Evolutionary conservation across 805 yeast genomes (phyloP).

Genomic region (Zygoascus tannicola): DNA sequence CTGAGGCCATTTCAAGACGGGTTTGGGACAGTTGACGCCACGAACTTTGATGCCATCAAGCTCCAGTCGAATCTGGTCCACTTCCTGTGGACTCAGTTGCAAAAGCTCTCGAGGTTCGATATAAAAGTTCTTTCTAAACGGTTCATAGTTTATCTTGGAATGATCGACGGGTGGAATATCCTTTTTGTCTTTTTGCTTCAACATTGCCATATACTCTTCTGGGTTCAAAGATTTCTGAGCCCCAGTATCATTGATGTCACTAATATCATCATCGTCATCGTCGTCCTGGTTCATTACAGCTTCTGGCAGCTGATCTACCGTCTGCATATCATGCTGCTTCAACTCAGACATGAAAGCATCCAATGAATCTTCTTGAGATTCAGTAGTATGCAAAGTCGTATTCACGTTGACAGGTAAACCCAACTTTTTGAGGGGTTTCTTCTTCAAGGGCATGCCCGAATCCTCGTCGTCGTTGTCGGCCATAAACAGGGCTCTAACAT

Average conservation of each 20-base stretch:
- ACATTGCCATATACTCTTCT: slow-evolving; percentile 26
- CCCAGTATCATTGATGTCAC: slow-evolving; percentile 23
- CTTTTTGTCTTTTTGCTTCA: slow-evolving; percentile 38
- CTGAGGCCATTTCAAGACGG: slow-evolving; percentile 71
- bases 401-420: neutral
- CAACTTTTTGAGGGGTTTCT: neutral
- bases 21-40: slow-evolving; percentile 51
- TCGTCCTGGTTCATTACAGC: slow-evolving; percentile 11
- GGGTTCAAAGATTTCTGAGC: slow-evolving; percentile 23
- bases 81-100: slow-evolving; percentile 44
- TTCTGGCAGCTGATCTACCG: slow-evolving; percentile 5
- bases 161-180: slow-evolving; percentile 42
- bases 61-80: slow-evolving; percentile 41
- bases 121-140: slow-evolving; percentile 56
- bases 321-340: slow-evolving; percentile 11
- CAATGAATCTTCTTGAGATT: slow-evolving; percentile 31
- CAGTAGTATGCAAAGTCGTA: slow-evolving; percentile 4
- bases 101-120: slow-evolving; percentile 47
- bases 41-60: slow-evolving; percentile 59
- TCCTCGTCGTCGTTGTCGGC: slow-evolving; percentile 10
- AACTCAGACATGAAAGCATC: slow-evolving; percentile 36
- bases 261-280: slow-evolving; percentile 13
- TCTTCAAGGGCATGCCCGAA: neutral
- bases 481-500: neutral
- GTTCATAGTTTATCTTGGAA: slow-evolving; percentile 36